Evolutionary conservation across 257 asterid species (phyloP).

Genomic region (Salvia rosmarinus): DNA sequence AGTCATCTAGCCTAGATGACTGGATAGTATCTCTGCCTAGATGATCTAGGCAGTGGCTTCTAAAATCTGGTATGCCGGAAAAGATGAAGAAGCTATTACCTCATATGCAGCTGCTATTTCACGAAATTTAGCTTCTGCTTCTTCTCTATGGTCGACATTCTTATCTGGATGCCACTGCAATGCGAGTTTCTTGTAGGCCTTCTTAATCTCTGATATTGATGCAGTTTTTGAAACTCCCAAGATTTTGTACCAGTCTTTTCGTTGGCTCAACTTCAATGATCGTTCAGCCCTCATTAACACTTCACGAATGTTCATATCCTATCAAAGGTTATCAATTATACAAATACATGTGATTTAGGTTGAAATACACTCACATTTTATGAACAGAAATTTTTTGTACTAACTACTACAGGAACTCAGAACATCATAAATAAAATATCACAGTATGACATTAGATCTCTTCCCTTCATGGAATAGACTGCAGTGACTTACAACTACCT

Average conservation of each 20-base stretch:
- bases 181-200: conserved; percentile 94
- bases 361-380: not conserved
- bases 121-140: conserved; percentile 82
- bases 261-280: conserved; percentile 77
- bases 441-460: not conserved
- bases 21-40: no score
- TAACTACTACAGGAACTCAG: not conserved
- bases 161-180: conserved; percentile 98
- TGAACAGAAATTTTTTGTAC: not conserved
- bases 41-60: not conserved
- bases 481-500: not conserved
- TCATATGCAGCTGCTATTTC: conserved; percentile 99
- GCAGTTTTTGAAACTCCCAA: conserved; percentile 76
- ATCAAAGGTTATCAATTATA: conserved; percentile 4
- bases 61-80: conserved; percentile 4
- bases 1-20: not conserved
- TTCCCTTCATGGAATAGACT: not conserved
- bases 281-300: conserved; percentile 74
- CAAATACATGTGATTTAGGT: not conserved
- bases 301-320: conserved; percentile 65
- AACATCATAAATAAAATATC: not conserved
- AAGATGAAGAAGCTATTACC: conserved; percentile 47
- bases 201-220: conserved; percentile 76
- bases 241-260: conserved; percentile 98
- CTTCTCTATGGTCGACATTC: conserved; percentile 87